A percentile compares a stretch with the other conserved stretches of the same genome.
Evolutionary conservation across 257 asterid genomes (phyloP).

Genomic region (Solanum sparsipilum): DNA sequence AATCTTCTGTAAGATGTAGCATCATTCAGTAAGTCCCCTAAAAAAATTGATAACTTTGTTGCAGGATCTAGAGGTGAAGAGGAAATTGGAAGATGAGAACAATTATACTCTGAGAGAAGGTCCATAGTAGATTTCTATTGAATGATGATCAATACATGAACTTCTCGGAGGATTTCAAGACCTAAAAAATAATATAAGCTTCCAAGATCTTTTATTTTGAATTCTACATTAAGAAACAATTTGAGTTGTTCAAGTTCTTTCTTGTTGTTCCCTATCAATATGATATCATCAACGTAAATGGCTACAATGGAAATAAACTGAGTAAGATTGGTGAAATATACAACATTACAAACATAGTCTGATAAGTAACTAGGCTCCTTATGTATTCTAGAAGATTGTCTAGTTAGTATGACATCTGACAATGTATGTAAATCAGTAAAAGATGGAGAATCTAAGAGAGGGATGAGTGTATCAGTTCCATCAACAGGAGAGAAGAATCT

Average conservation of each 20-base stretch:
- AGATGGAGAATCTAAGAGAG: neutral
- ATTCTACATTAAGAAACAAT: neutral
- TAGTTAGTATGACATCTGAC: neutral
- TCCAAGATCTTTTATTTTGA: neutral
- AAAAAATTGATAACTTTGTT: neutral
- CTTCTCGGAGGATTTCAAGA: neutral
- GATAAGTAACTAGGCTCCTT: neutral
- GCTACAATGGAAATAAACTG: neutral
- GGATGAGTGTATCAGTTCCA: neutral
- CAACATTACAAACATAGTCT: neutral
- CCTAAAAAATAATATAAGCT: neutral
- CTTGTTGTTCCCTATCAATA: neutral
- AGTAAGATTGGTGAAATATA: neutral
- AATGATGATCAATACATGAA: neutral
- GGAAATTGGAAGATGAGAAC: neutral
- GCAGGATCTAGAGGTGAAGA: neutral
- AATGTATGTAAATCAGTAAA: neutral
- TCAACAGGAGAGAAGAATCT: neutral
- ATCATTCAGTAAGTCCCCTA: neutral
- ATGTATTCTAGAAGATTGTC: neutral
- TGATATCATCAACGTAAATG: neutral
- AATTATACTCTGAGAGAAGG: neutral
- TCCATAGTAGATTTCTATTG: neutral
- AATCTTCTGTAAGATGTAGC: neutral
- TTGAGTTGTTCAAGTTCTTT: neutral